These are phyloP conservation scores for Chimonanthus salicifolius DNA, from an alignment of 164 flowering plant species.

Conservation along the genomic window DNA sequence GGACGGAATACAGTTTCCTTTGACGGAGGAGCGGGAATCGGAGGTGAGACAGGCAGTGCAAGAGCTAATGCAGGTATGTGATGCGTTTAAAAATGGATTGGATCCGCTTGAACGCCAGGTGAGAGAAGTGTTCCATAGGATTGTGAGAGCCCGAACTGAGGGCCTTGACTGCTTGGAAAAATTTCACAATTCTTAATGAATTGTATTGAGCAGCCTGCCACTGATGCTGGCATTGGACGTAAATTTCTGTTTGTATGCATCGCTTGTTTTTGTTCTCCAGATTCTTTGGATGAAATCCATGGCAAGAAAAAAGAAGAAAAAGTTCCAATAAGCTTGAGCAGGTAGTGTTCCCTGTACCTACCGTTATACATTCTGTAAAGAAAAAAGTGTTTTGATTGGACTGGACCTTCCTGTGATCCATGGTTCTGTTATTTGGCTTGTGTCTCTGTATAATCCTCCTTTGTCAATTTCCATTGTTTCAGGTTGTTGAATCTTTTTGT, in stretches of 20 bases:
- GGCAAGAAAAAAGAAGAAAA: neutral
- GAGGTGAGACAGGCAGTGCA: constrained; percentile 34
- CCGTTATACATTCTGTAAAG: neutral
- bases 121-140: constrained; percentile 9
- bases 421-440: neutral
- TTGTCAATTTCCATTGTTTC: neutral
- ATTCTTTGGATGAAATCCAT: constrained; percentile 4
- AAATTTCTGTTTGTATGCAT: neutral
- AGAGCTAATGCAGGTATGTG: constrained; percentile 52
- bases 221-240: neutral
- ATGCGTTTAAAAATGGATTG: constrained; percentile 69
- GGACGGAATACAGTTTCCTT: constrained; percentile 43
- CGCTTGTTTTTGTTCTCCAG: neutral
- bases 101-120: constrained; percentile 58
- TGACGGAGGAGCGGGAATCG: constrained; percentile 1
- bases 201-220: neutral
- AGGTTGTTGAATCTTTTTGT: neutral
- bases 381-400: neutral
- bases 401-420: neutral
- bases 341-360: constrained; percentile 6
- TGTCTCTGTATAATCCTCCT: constrained; percentile 4
- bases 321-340: constrained; percentile 2
- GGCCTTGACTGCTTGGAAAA: constrained; percentile 63
- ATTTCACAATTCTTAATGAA: constrained; percentile 29
- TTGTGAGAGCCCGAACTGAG: constrained; percentile 72